Evolutionary conservation across 345 rosid genomes (phyloP).

Genomic region (Bruguiera sexangula): DNA sequence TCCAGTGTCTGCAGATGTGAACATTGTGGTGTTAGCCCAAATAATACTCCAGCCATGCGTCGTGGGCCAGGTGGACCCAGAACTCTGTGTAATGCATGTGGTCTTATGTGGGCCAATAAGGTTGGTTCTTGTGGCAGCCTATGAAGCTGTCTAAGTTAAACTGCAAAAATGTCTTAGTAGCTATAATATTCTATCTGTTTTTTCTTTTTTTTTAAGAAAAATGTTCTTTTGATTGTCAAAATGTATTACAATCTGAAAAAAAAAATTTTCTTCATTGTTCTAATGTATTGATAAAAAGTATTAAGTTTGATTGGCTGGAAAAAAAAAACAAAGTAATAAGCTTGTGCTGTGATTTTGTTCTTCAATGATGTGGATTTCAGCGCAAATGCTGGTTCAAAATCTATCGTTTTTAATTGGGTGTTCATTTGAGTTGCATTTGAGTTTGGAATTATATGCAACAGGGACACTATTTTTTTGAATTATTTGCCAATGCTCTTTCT

Average conservation of each 20-base stretch:
- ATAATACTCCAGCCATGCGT: conserved; percentile 73
- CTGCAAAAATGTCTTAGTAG: not conserved
- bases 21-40: conserved; percentile 68
- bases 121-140: conserved; percentile 25
- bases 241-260: not conserved
- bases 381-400: not conserved
- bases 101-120: conserved; percentile 88
- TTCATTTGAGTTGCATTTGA: not conserved
- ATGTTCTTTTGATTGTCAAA: not conserved
- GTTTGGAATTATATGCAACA: not conserved
- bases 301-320: not conserved
- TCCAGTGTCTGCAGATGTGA: conserved; percentile 52
- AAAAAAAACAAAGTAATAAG: too few species aligned
- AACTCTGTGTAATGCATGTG: conserved; percentile 76
- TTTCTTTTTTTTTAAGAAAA: not conserved
- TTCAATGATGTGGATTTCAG: not conserved
- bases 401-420: not conserved
- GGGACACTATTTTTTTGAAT: not conserved
- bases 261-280: not conserved
- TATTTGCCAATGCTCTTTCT: not conserved
- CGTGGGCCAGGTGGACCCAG: conserved; percentile 87
- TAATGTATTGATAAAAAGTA: not conserved
- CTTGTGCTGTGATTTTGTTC: not conserved
- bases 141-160: not conserved
- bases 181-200: not conserved